Evolutionary conservation across 1,139 yeast genomes (phyloP), one percentile per base, ranked within the genome.

Genomic region (Lodderomyces orthopsilosis): DNA sequence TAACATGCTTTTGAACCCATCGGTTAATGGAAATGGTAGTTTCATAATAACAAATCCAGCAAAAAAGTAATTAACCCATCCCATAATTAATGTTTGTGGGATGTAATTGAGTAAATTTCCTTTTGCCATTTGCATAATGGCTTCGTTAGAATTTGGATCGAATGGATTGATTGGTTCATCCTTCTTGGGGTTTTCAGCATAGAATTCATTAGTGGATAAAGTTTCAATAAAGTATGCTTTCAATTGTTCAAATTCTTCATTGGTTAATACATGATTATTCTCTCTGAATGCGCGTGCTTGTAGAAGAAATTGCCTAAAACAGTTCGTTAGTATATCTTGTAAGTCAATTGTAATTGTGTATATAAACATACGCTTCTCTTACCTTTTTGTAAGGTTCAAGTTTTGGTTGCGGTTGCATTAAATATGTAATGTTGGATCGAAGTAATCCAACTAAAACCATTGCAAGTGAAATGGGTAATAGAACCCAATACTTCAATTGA

Each of bases 51-150:
- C 85, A 56, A 90, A 89, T 1, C 97, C 98, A 7, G 94, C 90
- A 62, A 90, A 93, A 66, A 93, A 89, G 55, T 83, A 88, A 60
- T 89, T 89, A 51, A 91, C 93, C 96, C 97, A 93, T 53, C 91
- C 91, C 97, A 93, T 91, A 54, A 91, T 85, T 39, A 90, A 62
- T 0, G 97, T 89, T 65, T 93, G 98, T 1, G 98, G 97, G 15
- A 90, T 79, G 59, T 84, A 88, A 63, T 82, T 87, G 61, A 91
- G 81, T 54, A 89, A 69, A 57, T 89, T 91, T 4, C 85, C 83
- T 59, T 88, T 88, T 45, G 91, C 79, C 84, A 88, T 84, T 43
- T 74, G 76, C 77, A 85, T 76, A 71, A 90, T 67, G n/a, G 83
- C 81, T 43, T 90, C 96, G 53, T 84, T 77, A 21, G 82, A 74